Conservation (phyloP, 2,329 filamentous ascomycete species). For the Onygenales sp. region DNA sequence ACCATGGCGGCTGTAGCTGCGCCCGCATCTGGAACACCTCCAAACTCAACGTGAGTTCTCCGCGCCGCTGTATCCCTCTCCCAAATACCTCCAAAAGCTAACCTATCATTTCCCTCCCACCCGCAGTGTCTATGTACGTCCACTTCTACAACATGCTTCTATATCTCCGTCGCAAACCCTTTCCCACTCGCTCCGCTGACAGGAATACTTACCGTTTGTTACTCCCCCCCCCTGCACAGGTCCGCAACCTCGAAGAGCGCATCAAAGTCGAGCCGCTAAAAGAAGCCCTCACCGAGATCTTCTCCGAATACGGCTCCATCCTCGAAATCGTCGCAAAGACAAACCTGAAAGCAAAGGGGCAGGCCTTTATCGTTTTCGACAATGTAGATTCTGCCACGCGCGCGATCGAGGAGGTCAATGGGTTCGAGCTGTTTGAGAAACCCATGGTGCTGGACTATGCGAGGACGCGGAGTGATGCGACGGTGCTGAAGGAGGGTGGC, state of each 20-base stretch:
- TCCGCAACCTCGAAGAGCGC: slow-evolving; percentile 83
- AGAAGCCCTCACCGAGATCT: slow-evolving; percentile 64
- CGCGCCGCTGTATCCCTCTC: background rate
- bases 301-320: slow-evolving; percentile 79
- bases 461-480: slow-evolving; percentile 76
- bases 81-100: background rate
- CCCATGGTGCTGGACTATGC: slow-evolving; percentile 79
- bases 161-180: background rate
- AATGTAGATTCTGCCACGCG: slow-evolving; percentile 64
- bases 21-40: slow-evolving; percentile 20
- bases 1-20: slow-evolving; percentile 29
- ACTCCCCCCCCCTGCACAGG: slow-evolving; percentile 23
- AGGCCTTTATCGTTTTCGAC: slow-evolving; percentile 92
- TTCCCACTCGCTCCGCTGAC: background rate
- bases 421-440: slow-evolving; percentile 88
- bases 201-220: background rate
- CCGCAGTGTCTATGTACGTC: slow-evolving; percentile 33
- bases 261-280: slow-evolving; percentile 73
- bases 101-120: slow-evolving; percentile 3
- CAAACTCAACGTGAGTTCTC: slow-evolving; percentile 31
- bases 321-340: slow-evolving; percentile 80
- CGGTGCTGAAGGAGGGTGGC: slow-evolving; percentile 62
- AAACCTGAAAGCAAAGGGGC: slow-evolving; percentile 85
- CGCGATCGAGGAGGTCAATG: slow-evolving; percentile 82
- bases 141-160: slow-evolving; percentile 5